Evolutionary conservation across 352 stramenopile genomes (phyloP).

Genomic region (Pythium phragmiticola): DNA sequence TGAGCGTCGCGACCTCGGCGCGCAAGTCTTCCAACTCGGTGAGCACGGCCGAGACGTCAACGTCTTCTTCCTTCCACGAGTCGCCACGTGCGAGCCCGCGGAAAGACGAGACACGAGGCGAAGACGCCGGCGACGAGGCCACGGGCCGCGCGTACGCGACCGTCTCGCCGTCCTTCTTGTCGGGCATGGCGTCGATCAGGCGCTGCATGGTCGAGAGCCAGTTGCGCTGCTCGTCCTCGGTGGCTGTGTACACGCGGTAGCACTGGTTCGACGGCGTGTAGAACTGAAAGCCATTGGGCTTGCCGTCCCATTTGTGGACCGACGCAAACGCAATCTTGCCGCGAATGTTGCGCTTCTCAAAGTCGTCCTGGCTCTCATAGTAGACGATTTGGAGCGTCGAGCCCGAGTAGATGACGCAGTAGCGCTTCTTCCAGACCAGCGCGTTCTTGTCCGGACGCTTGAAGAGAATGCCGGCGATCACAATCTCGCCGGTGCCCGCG

Average conservation of each 20-base stretch:
- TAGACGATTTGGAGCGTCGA: constrained; percentile 78
- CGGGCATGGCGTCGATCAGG: constrained; percentile 60
- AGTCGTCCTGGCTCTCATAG: constrained; percentile 71
- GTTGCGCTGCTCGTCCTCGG: constrained; percentile 57
- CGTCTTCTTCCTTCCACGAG: constrained; percentile 79
- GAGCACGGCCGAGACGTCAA: constrained; percentile 60
- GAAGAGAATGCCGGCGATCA: constrained; percentile 73
- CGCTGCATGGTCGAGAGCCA: constrained; percentile 75
- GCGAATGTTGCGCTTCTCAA: constrained; percentile 68
- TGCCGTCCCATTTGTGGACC: constrained; percentile 83
- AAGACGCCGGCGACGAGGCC: constrained; percentile 61
- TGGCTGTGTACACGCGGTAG: constrained; percentile 85
- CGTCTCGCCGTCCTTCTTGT: constrained; percentile 60
- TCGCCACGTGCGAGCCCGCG: constrained; percentile 48
- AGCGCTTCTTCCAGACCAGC: constrained; percentile 87
- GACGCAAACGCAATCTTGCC: constrained; percentile 82
- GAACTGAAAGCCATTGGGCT: constrained; percentile 87
- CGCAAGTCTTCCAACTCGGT: constrained; percentile 77
- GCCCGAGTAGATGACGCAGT: constrained; percentile 71
- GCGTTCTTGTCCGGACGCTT: constrained; percentile 84
- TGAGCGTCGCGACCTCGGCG: constrained; percentile 65
- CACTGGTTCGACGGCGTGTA: constrained; percentile 82
- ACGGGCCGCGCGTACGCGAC: constrained; percentile 70
- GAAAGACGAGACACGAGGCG: constrained; percentile 39
- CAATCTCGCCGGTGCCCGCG: constrained; percentile 31